Evolutionary conservation across 2,329 filamentous ascomycete genomes (phyloP).

Genomic region (Hypocreales sp.): DNA sequence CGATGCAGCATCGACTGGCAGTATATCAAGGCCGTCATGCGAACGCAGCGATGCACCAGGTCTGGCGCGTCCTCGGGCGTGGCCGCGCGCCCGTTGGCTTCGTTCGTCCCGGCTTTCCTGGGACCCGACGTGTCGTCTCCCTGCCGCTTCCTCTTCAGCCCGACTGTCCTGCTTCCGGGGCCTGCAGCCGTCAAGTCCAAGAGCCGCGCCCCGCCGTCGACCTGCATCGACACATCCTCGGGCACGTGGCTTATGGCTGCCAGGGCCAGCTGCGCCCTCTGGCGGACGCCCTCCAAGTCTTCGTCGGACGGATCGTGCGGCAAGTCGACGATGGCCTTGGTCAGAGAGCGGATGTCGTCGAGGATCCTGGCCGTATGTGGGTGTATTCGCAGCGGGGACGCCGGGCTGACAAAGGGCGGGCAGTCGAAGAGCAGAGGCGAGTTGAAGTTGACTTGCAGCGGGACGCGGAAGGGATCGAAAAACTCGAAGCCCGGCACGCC

Average conservation of each 20-base stretch:
- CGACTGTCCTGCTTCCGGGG: not conserved
- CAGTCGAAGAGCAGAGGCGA: constrained; percentile 28
- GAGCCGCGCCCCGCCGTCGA: not conserved
- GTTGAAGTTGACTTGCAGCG: constrained; percentile 28
- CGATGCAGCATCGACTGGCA: constrained; percentile 26
- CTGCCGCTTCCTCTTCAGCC: constrained; percentile 6
- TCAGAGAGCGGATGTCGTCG: constrained; percentile 32
- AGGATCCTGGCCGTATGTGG: constrained; percentile 30
- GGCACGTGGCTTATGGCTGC: constrained; percentile 20
- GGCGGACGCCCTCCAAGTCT: constrained; percentile 22
- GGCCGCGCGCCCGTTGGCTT: constrained; percentile 1
- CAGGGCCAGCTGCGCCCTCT: constrained; percentile 23
- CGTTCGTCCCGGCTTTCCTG: constrained; percentile 3
- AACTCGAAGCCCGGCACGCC: constrained; percentile 25
- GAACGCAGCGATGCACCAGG: constrained; percentile 29
- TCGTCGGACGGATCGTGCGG: constrained; percentile 16
- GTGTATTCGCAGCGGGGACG: constrained; percentile 26
- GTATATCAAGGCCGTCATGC: constrained; percentile 30
- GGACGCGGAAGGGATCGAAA: constrained; percentile 18
- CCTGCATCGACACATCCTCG: constrained; percentile 9
- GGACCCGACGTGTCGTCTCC: constrained; percentile 3
- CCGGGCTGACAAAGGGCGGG: constrained; percentile 25
- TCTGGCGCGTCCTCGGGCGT: constrained; percentile 16
- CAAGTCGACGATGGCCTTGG: constrained; percentile 25
- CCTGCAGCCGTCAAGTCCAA: not conserved